phyloP scores from a whole-genome alignment of 176 grass and related monocot species.

The Calamus simplicifolius region DNA sequence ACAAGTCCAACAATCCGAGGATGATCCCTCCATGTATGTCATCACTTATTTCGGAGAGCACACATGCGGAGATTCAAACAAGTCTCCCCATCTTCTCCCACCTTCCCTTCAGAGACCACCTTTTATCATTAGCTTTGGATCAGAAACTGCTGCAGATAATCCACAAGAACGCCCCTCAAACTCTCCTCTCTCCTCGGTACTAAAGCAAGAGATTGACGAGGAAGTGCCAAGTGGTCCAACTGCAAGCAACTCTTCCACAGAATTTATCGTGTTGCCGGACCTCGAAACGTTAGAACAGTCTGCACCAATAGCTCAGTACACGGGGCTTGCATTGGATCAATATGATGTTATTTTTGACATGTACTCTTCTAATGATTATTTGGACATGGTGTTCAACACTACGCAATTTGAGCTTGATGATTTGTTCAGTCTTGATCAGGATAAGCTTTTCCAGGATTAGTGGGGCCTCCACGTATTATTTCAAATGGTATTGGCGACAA shows the following conservation, averaged over 20 bases:
- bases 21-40: slow-evolving; percentile 25
- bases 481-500: too few relatives aligned
- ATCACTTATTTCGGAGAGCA: slow-evolving; percentile 66
- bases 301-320: neutral
- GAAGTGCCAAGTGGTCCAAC: slow-evolving; percentile 43
- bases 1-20: slow-evolving; percentile 40
- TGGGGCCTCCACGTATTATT: too few relatives aligned
- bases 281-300: slow-evolving; percentile 34
- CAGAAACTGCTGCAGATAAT: neutral
- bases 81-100: slow-evolving; percentile 27
- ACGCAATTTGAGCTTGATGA: slow-evolving; percentile 3
- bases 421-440: too few relatives aligned
- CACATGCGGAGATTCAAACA: slow-evolving; percentile 44
- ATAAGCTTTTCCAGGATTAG: too few relatives aligned
- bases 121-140: slow-evolving; percentile 47
- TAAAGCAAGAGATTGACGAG: slow-evolving; percentile 37
- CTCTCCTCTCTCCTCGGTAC: neutral
- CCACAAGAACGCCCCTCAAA: neutral
- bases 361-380: slow-evolving; percentile 7
- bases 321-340: slow-evolving; percentile 5
- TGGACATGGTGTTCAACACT: slow-evolving; percentile 17
- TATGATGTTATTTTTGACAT: slow-evolving; percentile 1
- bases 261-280: slow-evolving; percentile 25
- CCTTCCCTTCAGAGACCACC: neutral
- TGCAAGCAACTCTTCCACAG: slow-evolving; percentile 19